A percentile compares a stretch with the other conserved stretches of the same genome.
These are phyloP conservation scores for Barnettozyma vustinii DNA, from an alignment of 805 yeast genomes.

Conservation along the genomic window DNA sequence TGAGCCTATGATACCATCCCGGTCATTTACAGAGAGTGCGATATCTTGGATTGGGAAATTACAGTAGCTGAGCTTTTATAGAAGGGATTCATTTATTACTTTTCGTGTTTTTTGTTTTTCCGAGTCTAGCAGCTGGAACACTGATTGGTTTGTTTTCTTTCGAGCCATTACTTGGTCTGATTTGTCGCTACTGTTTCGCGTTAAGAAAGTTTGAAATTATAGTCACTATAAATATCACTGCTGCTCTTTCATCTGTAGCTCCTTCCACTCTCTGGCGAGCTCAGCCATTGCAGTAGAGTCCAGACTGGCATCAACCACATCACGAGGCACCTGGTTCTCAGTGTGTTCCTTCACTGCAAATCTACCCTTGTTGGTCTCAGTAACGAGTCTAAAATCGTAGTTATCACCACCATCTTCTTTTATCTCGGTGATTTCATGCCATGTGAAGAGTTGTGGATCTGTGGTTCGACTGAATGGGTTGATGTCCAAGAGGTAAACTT, in stretches of 20 bases:
- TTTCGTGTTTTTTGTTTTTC: no score
- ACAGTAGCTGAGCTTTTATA: no score
- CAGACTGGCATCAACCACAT: slow-evolving; percentile 77
- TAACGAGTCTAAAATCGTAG: slow-evolving; percentile 60
- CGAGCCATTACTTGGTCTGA: background rate
- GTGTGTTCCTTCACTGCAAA: slow-evolving; percentile 80
- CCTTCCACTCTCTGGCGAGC: slow-evolving; percentile 56
- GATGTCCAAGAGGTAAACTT: slow-evolving; percentile 71
- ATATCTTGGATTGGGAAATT: no score
- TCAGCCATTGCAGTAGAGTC: slow-evolving; percentile 68
- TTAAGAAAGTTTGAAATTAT: background rate
- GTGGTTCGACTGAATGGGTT: slow-evolving; percentile 81
- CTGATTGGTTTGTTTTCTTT: no score
- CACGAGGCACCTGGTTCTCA: slow-evolving; percentile 88
- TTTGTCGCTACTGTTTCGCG: no score
- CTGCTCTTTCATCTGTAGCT: slow-evolving; percentile 26
- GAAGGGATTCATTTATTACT: no score
- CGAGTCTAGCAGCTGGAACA: no score
- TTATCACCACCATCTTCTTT: slow-evolving; percentile 23
- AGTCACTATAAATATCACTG: background rate
- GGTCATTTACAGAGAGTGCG: no score
- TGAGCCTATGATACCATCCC: no score
- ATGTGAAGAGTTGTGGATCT: slow-evolving; percentile 72
- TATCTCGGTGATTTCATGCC: slow-evolving; percentile 65
- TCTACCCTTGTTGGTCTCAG: slow-evolving; percentile 63